phyloP scores from a whole-genome alignment of 805 yeast genomes.

The Suhomyces sp. region DNA sequence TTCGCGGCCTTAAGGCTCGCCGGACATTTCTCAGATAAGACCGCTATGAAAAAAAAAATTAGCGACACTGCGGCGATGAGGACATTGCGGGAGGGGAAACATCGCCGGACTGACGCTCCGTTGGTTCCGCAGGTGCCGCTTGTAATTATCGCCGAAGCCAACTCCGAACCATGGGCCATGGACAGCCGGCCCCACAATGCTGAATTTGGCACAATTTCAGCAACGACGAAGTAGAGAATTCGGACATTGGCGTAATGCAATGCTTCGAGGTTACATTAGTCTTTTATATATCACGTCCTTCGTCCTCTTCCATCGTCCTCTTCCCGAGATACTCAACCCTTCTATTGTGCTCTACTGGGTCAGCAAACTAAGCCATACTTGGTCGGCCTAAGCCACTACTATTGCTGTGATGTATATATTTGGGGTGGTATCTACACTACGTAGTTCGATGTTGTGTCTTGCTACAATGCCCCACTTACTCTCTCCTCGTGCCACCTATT shows the following conservation, averaged over 20 bases:
- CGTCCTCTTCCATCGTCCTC: not conserved
- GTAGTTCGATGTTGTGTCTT: not conserved
- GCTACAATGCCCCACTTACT: conserved; percentile 28
- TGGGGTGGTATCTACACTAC: not conserved
- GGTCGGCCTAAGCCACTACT: not conserved
- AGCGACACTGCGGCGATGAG: not conserved
- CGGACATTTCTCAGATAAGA: not conserved
- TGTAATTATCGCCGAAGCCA: not conserved
- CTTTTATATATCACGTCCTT: too few relatives aligned
- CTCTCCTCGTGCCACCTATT: conserved; percentile 44
- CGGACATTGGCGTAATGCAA: too few relatives aligned
- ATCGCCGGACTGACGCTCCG: not conserved
- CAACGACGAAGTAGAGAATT: too few relatives aligned
- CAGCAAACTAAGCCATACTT: not conserved
- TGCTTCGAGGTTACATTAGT: not conserved
- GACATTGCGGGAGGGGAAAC: not conserved
- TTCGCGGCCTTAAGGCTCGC: not conserved
- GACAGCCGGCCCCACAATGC: not conserved
- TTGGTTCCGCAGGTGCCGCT: not conserved
- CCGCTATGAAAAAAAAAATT: not conserved
- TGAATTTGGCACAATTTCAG: too few relatives aligned
- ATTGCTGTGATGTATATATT: too few relatives aligned
- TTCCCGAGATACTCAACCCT: not conserved
- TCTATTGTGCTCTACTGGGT: not conserved
- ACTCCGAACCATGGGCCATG: not conserved